Conservation (phyloP, 176 grass and related monocot genomes). For the Alopecurus myosuroides region DNA sequence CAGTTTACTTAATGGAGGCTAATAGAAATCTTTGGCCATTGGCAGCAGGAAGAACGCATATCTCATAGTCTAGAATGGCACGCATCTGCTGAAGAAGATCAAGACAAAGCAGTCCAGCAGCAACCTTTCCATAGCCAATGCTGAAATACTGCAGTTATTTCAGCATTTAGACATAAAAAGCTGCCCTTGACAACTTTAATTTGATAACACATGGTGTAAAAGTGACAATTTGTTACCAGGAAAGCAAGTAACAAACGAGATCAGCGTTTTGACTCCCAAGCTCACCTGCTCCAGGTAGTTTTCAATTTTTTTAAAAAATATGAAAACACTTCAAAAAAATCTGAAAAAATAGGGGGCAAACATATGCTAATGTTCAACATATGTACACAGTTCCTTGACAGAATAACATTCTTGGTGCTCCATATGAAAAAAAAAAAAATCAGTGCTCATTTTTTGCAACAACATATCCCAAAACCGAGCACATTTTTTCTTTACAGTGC, state of each 20-base stretch:
- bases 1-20: background rate
- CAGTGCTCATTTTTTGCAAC: no score
- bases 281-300: no score
- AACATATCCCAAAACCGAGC: no score
- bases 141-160: background rate
- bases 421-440: no score
- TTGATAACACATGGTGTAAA: background rate
- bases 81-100: background rate
- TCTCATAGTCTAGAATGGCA: background rate
- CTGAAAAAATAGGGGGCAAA: no score
- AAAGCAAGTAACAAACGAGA: background rate
- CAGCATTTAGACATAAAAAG: background rate
- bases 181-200: background rate
- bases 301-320: no score
- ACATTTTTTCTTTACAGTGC: no score
- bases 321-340: no score
- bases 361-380: no score
- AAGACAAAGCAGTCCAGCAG: background rate
- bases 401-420: no score
- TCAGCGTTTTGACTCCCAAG: no score
- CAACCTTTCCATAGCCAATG: background rate
- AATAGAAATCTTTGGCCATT: background rate
- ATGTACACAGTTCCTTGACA: no score
- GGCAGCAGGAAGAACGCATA: background rate
- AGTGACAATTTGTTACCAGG: background rate